phyloP scores from a whole-genome alignment of 805 yeast species.

The Zygoascus ofunaensis region DNA sequence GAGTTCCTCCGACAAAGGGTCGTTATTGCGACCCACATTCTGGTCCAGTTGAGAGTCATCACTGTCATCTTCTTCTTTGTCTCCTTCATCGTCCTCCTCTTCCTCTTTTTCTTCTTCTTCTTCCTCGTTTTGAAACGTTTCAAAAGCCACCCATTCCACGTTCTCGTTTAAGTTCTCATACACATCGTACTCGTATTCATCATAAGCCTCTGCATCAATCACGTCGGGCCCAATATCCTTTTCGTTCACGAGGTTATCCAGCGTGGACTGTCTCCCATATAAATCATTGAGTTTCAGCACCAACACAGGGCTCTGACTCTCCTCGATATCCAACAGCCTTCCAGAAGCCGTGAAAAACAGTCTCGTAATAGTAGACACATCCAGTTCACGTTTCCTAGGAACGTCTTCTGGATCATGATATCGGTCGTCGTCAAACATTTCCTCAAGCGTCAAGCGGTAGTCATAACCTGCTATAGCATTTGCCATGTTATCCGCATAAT shows the following conservation, averaged over 20 bases:
- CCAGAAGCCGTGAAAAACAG: constrained; percentile 68
- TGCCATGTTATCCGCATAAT: neutral
- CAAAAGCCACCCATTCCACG: constrained; percentile 47
- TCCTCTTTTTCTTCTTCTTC: constrained; percentile 20
- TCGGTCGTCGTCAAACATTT: constrained; percentile 59
- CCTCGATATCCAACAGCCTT: constrained; percentile 50
- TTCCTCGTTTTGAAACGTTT: constrained; percentile 30
- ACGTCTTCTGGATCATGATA: constrained; percentile 54
- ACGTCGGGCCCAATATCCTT: constrained; percentile 3
- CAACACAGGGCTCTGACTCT: constrained; percentile 54
- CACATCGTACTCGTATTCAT: constrained; percentile 9
- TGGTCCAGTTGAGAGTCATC: constrained; percentile 11
- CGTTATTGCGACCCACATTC: neutral
- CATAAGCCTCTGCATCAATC: constrained; percentile 12
- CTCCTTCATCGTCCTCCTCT: constrained; percentile 21
- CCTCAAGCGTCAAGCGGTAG: constrained; percentile 42
- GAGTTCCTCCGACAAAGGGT: neutral
- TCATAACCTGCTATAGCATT: constrained; percentile 23
- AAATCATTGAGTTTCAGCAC: constrained; percentile 41
- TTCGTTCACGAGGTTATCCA: neutral
- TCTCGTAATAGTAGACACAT: constrained; percentile 37
- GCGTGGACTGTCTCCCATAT: neutral
- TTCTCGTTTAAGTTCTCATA: constrained; percentile 6
- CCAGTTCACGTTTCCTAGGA: constrained; percentile 30
- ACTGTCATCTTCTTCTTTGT: constrained; percentile 4